Base-by-base conservation (phyloP, 352 stramenopile genomes). In the Pythium periplocum region DNA sequence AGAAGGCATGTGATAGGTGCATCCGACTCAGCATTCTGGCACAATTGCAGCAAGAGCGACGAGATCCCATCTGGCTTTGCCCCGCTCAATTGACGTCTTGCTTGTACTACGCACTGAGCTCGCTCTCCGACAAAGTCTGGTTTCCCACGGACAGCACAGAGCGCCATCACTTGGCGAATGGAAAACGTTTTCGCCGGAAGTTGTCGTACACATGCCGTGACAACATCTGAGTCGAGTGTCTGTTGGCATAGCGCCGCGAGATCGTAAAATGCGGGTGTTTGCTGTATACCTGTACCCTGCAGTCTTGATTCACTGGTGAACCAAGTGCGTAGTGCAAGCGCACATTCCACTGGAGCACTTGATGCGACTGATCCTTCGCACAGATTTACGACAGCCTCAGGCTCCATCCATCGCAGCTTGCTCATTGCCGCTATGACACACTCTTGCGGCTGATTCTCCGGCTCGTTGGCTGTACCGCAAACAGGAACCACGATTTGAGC, bases 321-420 rank as follows among this genome's bases (percentile, higher is more conserved):
- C 61, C 61, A 64, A 4, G 51, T 49, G 26, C 62, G 58, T 11
- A 75, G 36, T 45, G 67, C 40, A 3, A 54, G 4, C 1, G 66
- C 78, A 43, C 75, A 88, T 2, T 61, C 48, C 17, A 84, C 61
- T 17, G 75, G 73, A 0, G 52, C 61, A 11, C 30, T 36, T 1
- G 64, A 59, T 0, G 11, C 45, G 26, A 10, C 40, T 33, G 68
- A 61, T 10, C 57, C 31, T 5, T 57, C 55, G 46, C 78, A 89
- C 5, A 89, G 52, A 2, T 55, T 37, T 17, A 55, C 55, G 17
- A 75, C 55, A 0, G 55, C 53, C 1, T 61, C 38, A 33, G 54
- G 45, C 32, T 75, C 57, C 66, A 90, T 83, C 75, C 75, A 86
- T 0, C 66, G 54, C 0, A 86, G 71, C 34, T 71, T 66, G 8